Percentiles rank a stretch among this genome's conserved stretches.
phyloP scores from a whole-genome alignment of 2,329 filamentous ascomycete species.

The Sporothrix pallida region DNA sequence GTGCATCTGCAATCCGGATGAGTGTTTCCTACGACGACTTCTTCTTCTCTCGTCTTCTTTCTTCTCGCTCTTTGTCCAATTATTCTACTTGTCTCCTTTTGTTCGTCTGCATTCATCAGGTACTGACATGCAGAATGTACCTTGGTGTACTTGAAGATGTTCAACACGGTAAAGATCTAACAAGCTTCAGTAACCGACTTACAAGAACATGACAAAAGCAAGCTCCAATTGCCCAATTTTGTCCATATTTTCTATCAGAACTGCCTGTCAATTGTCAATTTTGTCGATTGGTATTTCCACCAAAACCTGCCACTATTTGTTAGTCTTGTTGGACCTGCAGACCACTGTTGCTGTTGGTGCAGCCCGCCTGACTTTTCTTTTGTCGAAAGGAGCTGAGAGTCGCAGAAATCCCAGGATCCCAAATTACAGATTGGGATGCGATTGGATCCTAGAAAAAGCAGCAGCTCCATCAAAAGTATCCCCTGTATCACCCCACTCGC shows the following conservation, averaged over 20 bases:
- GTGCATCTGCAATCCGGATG: not conserved
- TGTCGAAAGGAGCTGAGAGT: constrained; percentile 16
- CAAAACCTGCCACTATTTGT: not conserved
- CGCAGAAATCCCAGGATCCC: not conserved
- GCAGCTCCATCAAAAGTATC: not conserved
- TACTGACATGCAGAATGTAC: not conserved
- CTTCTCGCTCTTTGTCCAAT: no score
- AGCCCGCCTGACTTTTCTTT: not conserved
- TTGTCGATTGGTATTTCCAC: constrained; percentile 19
- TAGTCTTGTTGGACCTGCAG: not conserved
- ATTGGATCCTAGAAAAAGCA: constrained; percentile 5
- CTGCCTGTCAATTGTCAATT: not conserved
- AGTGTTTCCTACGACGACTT: not conserved
- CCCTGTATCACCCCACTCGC: not conserved
- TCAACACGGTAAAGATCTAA: not conserved
- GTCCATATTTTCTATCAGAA: not conserved
- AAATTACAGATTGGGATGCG: constrained; percentile 18
- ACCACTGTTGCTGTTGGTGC: not conserved
- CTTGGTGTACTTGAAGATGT: not conserved
- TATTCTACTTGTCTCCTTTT: not conserved
- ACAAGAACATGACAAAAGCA: no score
- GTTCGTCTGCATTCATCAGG: not conserved
- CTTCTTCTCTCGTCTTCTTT: not conserved
- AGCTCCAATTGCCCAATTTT: no score
- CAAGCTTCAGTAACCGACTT: no score